Percentiles rank a stretch among this genome's conserved stretches.
Conservation (phyloP, 202 grass and related monocot species). For the Zizania palustris region DNA sequence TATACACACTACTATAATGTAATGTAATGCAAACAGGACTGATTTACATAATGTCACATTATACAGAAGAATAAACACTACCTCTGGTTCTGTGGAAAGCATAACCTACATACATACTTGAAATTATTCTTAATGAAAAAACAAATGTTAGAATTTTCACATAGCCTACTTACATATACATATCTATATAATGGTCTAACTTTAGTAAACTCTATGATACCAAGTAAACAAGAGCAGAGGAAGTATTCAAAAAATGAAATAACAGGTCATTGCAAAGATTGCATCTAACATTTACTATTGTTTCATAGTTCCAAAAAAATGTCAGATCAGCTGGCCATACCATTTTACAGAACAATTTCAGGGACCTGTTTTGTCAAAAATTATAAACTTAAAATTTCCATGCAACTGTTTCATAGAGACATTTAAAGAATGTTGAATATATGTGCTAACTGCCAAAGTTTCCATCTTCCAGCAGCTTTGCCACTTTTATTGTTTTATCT, state of each 20-base stretch:
- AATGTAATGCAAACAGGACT: slow-evolving; percentile 7
- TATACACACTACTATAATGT: neutral
- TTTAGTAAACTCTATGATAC: neutral
- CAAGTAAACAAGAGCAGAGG: neutral
- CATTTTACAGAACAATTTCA: slow-evolving; percentile 22
- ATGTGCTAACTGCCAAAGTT: neutral
- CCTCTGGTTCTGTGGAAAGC: neutral
- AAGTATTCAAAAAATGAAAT: neutral
- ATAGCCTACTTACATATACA: neutral
- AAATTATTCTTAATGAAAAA: neutral
- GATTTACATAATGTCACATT: slow-evolving; percentile 15
- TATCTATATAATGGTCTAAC: neutral
- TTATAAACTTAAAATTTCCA: slow-evolving; percentile 5
- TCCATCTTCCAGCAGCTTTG: slow-evolving; percentile 26
- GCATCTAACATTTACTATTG: neutral
- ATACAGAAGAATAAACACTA: slow-evolving; percentile 23
- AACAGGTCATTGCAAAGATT: slow-evolving; percentile 27
- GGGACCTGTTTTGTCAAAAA: neutral
- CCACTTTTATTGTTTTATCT: slow-evolving; percentile 15
- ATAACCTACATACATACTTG: neutral
- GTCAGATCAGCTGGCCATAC: neutral
- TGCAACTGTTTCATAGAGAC: neutral
- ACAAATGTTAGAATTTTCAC: neutral
- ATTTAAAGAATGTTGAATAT: neutral
- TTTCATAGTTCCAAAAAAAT: slow-evolving; percentile 7